These are phyloP conservation scores for Pseudoneurospora amorphoporcata DNA, from an alignment of 495 filamentous ascomycete species.

Conservation along the genomic window DNA sequence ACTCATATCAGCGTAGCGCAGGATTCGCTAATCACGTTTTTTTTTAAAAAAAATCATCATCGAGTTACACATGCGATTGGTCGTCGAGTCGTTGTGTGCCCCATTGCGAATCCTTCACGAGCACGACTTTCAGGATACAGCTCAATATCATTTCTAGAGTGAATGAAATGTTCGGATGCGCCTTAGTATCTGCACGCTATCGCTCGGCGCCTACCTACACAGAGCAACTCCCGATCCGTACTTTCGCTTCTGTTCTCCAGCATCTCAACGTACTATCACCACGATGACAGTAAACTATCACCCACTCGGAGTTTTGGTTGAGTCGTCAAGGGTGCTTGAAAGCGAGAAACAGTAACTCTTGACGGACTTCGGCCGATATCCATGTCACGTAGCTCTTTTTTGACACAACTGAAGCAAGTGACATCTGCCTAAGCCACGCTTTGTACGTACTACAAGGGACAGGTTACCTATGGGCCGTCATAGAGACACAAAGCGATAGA, in stretches of 20 bases:
- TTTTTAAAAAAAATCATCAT: neutral
- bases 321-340: neutral
- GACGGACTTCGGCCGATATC: neutral
- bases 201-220: no score
- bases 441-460: neutral
- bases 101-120: neutral
- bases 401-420: neutral
- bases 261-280: neutral
- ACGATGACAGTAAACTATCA: neutral
- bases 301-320: neutral
- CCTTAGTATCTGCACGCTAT: no score
- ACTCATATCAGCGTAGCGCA: neutral
- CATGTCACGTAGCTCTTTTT: neutral
- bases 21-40: neutral
- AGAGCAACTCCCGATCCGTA: neutral
- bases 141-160: no score
- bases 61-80: neutral
- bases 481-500: no score
- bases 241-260: neutral
- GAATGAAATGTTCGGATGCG: no score
- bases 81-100: neutral
- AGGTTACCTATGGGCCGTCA: no score
- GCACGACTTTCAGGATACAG: neutral
- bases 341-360: neutral
- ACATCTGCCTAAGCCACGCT: neutral